phyloP scores from a whole-genome alignment of 129 eudicot genomes.

The Apium graveolens region DNA sequence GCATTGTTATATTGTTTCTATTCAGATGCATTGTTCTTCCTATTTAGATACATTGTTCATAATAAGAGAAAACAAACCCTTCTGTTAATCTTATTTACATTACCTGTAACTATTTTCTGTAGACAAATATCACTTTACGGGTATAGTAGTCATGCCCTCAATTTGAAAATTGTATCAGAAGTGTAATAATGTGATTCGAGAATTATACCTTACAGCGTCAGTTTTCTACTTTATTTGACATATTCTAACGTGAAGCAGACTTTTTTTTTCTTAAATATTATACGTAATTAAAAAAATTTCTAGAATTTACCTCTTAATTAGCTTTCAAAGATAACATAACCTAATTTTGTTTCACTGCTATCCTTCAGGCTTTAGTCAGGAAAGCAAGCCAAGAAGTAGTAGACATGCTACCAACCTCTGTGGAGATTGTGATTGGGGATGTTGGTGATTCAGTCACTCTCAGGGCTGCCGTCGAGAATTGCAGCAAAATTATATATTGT shows the following conservation, averaged over 20 bases:
- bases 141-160: not conserved
- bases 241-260: not conserved
- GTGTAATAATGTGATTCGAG: not conserved
- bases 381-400: conserved; percentile 56
- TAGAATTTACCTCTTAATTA: not conserved
- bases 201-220: not conserved
- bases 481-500: conserved; percentile 88
- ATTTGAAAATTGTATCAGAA: not conserved
- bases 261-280: not conserved
- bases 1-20: not conserved
- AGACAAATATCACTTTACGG: not conserved
- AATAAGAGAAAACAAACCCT: not conserved
- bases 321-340: not conserved
- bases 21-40: not conserved
- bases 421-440: conserved; percentile 76
- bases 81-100: not conserved
- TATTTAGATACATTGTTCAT: no score
- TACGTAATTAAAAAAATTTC: not conserved
- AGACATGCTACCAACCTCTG: conserved; percentile 94
- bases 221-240: not conserved
- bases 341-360: not conserved
- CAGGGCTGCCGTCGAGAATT: conserved; percentile 66
- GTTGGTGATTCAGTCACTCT: conserved; percentile 86
- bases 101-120: not conserved
- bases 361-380: conserved; percentile 72